A percentile compares a stretch with the other conserved stretches of the same genome.
Evolutionary conservation across 2,329 filamentous ascomycete genomes (phyloP).

Genomic region (Penicillium hesseltinei): DNA sequence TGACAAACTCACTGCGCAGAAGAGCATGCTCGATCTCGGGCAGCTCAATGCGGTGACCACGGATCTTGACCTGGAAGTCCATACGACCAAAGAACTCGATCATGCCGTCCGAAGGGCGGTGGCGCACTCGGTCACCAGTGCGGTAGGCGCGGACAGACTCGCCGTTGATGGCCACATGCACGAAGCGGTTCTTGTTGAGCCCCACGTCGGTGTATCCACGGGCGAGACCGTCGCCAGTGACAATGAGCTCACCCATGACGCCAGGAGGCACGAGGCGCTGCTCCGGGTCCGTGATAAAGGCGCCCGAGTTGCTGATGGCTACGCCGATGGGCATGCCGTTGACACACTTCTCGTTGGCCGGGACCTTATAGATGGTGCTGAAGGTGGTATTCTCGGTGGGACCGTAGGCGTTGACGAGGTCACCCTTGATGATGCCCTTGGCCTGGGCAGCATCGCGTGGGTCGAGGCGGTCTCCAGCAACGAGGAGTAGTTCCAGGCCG

Average conservation of each 20-base stretch:
- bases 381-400: neutral
- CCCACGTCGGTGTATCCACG: neutral
- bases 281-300: neutral
- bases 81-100: neutral
- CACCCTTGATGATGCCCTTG: too few species aligned
- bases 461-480: too few species aligned
- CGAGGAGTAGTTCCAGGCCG: too few species aligned
- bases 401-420: too few species aligned
- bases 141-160: neutral
- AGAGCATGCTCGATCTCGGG: neutral
- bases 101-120: neutral
- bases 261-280: neutral
- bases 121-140: neutral
- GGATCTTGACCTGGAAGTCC: neutral
- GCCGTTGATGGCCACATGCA: neutral
- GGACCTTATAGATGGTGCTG: neutral
- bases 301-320: neutral
- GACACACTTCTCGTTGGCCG: neutral
- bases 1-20: neutral
- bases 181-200: neutral
- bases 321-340: neutral
- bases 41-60: neutral
- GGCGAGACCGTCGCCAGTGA: neutral
- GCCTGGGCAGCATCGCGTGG: too few species aligned
- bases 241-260: neutral